phyloP scores from a whole-genome alignment of 2,329 filamentous ascomycete species.

The Botryosphaeria dothidea region DNA sequence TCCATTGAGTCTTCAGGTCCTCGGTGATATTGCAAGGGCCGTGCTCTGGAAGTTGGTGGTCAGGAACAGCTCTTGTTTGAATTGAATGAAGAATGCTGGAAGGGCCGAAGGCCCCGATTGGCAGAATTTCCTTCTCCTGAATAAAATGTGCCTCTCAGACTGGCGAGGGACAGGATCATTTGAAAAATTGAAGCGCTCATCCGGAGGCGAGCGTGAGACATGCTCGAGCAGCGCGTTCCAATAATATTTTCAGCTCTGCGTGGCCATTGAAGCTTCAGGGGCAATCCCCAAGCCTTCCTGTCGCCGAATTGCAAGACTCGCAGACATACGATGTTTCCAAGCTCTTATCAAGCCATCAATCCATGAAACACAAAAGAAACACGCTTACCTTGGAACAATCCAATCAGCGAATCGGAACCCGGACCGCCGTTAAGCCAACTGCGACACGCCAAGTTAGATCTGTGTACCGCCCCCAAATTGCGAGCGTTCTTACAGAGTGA shows the following conservation, averaged over 20 bases:
- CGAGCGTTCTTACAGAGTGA: background rate
- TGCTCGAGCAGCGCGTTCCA: background rate
- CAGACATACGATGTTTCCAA: background rate
- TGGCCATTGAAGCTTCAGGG: too few species aligned
- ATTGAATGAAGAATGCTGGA: background rate
- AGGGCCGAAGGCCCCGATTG: too few species aligned
- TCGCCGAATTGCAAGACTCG: too few species aligned
- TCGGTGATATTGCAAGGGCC: conserved; percentile 49
- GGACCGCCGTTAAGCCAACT: conserved; percentile 35
- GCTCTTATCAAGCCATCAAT: background rate
- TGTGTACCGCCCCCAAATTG: background rate
- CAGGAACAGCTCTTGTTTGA: background rate
- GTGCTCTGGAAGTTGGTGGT: conserved; percentile 29
- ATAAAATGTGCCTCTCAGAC: too few species aligned
- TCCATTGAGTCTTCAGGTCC: conserved; percentile 36
- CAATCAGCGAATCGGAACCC: conserved; percentile 46
- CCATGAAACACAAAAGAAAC: conserved; percentile 7
- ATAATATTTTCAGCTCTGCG: too few species aligned
- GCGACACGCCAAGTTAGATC: background rate
- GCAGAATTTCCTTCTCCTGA: too few species aligned
- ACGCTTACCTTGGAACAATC: conserved; percentile 33
- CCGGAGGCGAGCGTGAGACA: background rate
- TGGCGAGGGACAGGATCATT: too few species aligned
- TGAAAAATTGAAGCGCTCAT: too few species aligned
- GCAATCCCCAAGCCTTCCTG: background rate